Evolutionary conservation across 2,329 filamentous ascomycete species (phyloP).

Genomic region (Stagonosporopsis cucurbitacearum): DNA sequence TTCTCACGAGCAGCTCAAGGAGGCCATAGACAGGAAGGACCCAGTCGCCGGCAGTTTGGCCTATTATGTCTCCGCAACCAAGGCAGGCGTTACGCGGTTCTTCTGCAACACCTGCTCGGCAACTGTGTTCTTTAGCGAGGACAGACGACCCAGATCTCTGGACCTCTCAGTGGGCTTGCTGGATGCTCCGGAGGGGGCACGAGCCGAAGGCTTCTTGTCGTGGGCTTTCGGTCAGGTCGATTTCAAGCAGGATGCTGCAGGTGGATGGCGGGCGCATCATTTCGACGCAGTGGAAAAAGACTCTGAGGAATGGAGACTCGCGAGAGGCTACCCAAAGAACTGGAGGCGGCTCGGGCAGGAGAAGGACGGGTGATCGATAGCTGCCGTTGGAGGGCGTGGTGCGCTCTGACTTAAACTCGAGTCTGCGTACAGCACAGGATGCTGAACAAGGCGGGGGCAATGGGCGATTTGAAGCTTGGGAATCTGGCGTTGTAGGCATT

Average conservation of each 20-base stretch:
- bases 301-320: conserved; percentile 47
- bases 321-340: conserved; percentile 44
- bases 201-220: conserved; percentile 54
- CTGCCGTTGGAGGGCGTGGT: background rate
- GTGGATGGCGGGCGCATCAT: conserved; percentile 53
- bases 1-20: conserved; percentile 43
- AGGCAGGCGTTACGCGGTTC: conserved; percentile 54
- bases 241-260: conserved; percentile 42
- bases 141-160: conserved; percentile 49
- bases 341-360: conserved; percentile 33
- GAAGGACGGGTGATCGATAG: background rate
- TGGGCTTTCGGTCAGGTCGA: conserved; percentile 51
- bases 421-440: background rate
- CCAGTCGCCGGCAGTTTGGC: conserved; percentile 53
- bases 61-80: conserved; percentile 52
- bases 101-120: conserved; percentile 59
- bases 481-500: background rate
- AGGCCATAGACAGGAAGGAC: conserved; percentile 46
- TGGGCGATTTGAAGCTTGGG: background rate
- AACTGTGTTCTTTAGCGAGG: conserved; percentile 54
- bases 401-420: background rate
- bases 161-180: conserved; percentile 57
- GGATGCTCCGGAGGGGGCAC: conserved; percentile 53
- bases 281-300: conserved; percentile 42
- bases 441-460: background rate